Base-by-base conservation (phyloP, 1,284 basidiomycete species). In the Ustilago crameri region DNA sequence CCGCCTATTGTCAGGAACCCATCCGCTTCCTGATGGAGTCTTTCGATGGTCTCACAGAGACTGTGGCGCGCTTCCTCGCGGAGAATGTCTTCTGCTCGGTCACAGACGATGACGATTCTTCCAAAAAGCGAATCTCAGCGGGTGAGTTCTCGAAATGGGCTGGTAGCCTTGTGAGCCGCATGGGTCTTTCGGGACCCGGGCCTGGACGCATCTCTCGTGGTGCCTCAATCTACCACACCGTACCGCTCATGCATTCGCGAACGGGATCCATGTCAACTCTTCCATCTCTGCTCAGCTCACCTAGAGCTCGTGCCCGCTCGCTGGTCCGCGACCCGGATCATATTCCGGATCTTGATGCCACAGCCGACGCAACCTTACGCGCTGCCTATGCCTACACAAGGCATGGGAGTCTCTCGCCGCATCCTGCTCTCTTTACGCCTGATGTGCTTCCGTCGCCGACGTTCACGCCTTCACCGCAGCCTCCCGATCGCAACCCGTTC, bases 21-120 rank as follows among this genome's bases (percentile, higher is more conserved):
- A 87, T 91, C 83, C 86, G 86, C 37, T 98, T 98, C 85, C 90
- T 98, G 83, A 89, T 93, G 86, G 87, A 89, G 66, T 90, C 93
- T 51, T 98, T 98, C 85, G 88, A 92, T 22, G 95, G 95, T 66
- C 95, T 98, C 89, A 93, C 93, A 17, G 86, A 87, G 44, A 87
- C 86, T 18, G 93, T 97, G 38, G 94, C 95, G 1, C 88, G 91
- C 26, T 94, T 93, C 83, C 88, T 98, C 48, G 90, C 93, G 55
- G 88, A 88, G 66, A 88, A 89, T 50, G 92, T 98, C 12, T 95
- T 98, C 82, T 93, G 91, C 84, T 88, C 95, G 72, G 88, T 93
- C 35, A 86, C 89, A 43, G 47, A 60, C 15, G 86, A 88, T n/a
- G 68, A 46, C 49, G 58, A 62, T 59, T 51, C n/a, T 9, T 84